Percentiles rank a stretch among this genome's conserved stretches.
Conservation (phyloP, 1,284 basidiomycete genomes). For the Leccinum insolens region DNA sequence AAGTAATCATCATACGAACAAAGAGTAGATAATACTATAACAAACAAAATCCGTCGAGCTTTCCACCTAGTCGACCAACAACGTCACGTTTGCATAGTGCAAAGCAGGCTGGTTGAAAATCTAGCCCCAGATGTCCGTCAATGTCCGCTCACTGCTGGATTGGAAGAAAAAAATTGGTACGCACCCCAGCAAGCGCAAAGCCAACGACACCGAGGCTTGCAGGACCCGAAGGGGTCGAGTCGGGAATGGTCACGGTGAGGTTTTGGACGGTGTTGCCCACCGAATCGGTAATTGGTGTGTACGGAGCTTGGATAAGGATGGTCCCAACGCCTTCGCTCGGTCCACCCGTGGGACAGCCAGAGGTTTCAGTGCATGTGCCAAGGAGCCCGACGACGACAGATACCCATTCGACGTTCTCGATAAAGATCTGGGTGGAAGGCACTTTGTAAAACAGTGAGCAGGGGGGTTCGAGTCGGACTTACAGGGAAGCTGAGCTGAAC, state of each 20-base stretch:
- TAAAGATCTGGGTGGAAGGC: not conserved
- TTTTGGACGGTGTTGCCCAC: not conserved
- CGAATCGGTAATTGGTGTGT: not conserved
- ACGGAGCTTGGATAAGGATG: not conserved
- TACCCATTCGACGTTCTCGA: constrained; percentile 2
- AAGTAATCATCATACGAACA: not conserved
- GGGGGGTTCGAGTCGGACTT: not conserved
- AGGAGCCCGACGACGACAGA: not conserved
- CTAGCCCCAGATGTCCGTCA: not conserved
- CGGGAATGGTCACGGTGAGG: not conserved
- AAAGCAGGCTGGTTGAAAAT: not conserved
- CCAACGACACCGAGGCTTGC: constrained; percentile 1
- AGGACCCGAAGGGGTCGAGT: not conserved
- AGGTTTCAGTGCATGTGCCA: not conserved
- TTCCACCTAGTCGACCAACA: constrained; percentile 1
- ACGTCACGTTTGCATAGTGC: constrained; percentile 2
- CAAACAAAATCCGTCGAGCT: not conserved
- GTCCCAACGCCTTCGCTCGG: not conserved
- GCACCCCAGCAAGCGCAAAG: not conserved
- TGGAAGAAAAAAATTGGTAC: not conserved
- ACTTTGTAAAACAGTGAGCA: not conserved
- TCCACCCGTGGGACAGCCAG: not conserved
- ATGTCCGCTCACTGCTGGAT: not conserved
- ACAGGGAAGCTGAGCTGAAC: constrained; percentile 1
- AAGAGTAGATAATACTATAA: not conserved